A percentile compares a stretch with the other conserved stretches of the same genome.
These are phyloP conservation scores for Didymella segeticola DNA, from an alignment of 2,329 filamentous ascomycete genomes.

Conservation along the genomic window DNA sequence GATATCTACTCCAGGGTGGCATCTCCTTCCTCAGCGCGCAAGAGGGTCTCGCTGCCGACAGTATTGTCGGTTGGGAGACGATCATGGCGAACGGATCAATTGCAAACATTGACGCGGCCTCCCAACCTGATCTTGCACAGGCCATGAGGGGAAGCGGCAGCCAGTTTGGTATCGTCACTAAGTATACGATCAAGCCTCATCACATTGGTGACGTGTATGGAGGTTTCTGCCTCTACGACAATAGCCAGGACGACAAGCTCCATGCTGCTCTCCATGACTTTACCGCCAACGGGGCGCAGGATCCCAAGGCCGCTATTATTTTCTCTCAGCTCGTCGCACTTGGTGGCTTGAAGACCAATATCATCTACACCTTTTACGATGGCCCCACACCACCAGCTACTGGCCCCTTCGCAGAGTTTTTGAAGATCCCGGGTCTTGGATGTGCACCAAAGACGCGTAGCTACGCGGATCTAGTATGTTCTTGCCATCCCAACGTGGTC, in stretches of 20 bases:
- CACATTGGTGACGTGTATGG: constrained; percentile 49
- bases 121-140: constrained; percentile 43
- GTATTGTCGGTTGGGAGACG: constrained; percentile 43
- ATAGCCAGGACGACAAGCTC: constrained; percentile 35
- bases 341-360: constrained; percentile 13
- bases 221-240: constrained; percentile 45
- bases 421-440: constrained; percentile 34
- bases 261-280: constrained; percentile 46
- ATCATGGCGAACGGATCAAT: constrained; percentile 42
- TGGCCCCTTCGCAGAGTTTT: constrained; percentile 42
- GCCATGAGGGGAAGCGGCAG: constrained; percentile 39
- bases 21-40: constrained; percentile 35
- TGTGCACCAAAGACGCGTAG: constrained; percentile 34
- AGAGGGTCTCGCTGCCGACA: constrained; percentile 38
- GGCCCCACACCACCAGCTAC: constrained; percentile 37
- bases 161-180: constrained; percentile 39
- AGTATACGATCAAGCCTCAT: constrained; percentile 31
- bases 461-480: constrained; percentile 43
- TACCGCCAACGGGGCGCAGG: constrained; percentile 29
- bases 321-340: constrained; percentile 22
- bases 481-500: background rate
- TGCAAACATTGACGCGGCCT: constrained; percentile 30
- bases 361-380: constrained; percentile 35
- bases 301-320: constrained; percentile 35
- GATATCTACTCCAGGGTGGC: constrained; percentile 28